Evolutionary conservation across 2,329 filamentous ascomycete species (phyloP), one percentile per base, ranked within the genome.

Genomic region (Aschersonia sp.): DNA sequence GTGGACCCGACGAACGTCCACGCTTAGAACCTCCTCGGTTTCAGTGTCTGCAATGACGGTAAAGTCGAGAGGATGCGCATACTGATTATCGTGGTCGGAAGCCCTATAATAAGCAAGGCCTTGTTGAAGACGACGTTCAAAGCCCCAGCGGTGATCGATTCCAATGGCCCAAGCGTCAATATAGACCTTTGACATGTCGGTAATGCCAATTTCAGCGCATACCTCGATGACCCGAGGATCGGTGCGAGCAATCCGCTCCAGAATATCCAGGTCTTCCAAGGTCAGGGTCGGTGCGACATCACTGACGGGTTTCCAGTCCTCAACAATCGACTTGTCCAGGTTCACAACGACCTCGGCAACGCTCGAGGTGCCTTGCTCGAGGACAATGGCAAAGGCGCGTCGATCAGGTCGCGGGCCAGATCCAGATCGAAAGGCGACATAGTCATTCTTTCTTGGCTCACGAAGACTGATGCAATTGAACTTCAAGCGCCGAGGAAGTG

Each of bases 101-200:
- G 81, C 82, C 40, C 85, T 78, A 60, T 88, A 89, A 67, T 89
- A 89, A 75, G 87, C 85, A 31, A 91, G 68, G 9, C 84, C 85
- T 67, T 91, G 85, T 65, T 91, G 85, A 6, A 89, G 73, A 49
- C 85, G 77, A 40, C 85, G 72, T 48, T 73, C 71, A 49, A 70
- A 84, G 46, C 85, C 85, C 62, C 87, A 89, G 45, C 85, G 79
- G 60, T 85, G 78, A 56, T 91, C 85, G 53, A 85, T 85, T 32
- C 85, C 85, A 63, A 91, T 89, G 1, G 85, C 88, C 85, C 85
- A 91, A 42, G 83, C 84, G 61, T 91, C 85, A 61, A 85, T 84
- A 64, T 85, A 89, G 38, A 91, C 82, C 65, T 89, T 88, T 63
- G 84, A 68, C 85, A 91, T 91, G 55, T 89, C 84, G 55, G 80